Base-by-base conservation (phyloP, 2,329 filamentous ascomycete genomes). In the Hysterium pulicare region DNA sequence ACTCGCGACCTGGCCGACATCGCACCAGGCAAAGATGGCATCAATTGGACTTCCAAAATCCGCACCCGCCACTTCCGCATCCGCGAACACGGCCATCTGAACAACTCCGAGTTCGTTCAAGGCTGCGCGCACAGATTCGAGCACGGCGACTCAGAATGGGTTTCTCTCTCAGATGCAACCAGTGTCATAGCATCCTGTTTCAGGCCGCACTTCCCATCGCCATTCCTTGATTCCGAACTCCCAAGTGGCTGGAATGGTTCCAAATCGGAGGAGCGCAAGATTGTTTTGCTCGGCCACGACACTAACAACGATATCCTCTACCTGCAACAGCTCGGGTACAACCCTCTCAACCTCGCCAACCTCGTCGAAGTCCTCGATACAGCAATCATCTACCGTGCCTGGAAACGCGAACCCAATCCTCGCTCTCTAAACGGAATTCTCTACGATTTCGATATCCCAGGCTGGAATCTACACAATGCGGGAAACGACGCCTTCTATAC, bases 401-500 rank as follows among this genome's bases (percentile, higher is more conserved):
- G 84, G 57, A 75, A 74, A 23, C 72, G 75, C 11, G 74, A 78
- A 17, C 54, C 59, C 0, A 71, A 84, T 2, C 61, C 73, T 3
- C 74, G 76, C 11, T 77, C 76, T 1, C 75, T 97, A 2, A 70
- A 69, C 0, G 69, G 54, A 5, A 73, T 94, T 11, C 76, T 95
- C 19, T 57, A 66, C 5, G 75, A 84, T 5, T 71, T 95, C 21
- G 78, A 77, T 2, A 78, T 94, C 7, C 55, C 68, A 0, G 78
- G 74, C 32, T 78, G 72, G 64, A 74, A 86, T 53, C 72, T 91
- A n/a, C 90, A 95, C 66, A 95, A 95, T 58, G 90, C 84, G 0
- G 79, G 90, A 2, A 95, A 95, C 51, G 90, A 95, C 60, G 89
- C 90, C 0, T 77, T 82, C 1, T 93, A 86, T 61, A 91, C 88